Percentiles rank a stretch among this genome's conserved stretches.
These are phyloP conservation scores for Mucor lusitanicus DNA, from an alignment of 371 early-diverging fungal genomes.

Conservation along the genomic window DNA sequence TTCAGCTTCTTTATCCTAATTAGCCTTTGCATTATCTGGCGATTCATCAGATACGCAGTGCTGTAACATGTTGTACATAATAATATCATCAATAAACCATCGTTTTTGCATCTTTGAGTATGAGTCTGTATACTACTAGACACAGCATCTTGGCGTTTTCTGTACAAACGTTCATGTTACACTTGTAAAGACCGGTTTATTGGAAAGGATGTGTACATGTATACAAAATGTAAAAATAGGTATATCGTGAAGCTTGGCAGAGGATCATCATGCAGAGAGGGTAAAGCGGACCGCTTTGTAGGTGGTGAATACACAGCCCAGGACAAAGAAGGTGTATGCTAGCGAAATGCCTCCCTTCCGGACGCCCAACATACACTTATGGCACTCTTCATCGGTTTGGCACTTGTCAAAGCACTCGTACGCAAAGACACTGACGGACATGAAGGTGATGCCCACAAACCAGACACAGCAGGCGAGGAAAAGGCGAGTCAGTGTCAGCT, in stretches of 20 bases:
- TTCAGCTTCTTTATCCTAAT: neutral
- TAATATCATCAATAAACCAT: neutral
- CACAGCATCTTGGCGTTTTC: too few relatives aligned
- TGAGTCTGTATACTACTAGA: too few relatives aligned
- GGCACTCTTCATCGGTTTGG: neutral
- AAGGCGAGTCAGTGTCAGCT: neutral
- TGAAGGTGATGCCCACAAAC: neutral
- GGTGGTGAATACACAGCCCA: neutral
- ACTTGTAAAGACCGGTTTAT: too few relatives aligned
- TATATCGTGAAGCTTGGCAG: neutral
- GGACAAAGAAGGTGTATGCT: neutral
- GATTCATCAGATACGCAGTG: neutral
- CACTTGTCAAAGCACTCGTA: neutral
- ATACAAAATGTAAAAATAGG: neutral
- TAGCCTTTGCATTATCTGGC: neutral
- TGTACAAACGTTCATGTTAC: too few relatives aligned
- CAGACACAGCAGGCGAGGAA: neutral
- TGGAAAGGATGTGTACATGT: too few relatives aligned
- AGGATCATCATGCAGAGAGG: neutral
- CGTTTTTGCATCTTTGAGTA: neutral
- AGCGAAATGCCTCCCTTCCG: neutral
- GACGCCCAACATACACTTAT: neutral
- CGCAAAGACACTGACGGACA: neutral
- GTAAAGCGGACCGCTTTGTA: neutral
- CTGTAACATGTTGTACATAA: neutral